Conservation (phyloP, 768 basidiomycete species). For the Lyophyllum atratum region DNA sequence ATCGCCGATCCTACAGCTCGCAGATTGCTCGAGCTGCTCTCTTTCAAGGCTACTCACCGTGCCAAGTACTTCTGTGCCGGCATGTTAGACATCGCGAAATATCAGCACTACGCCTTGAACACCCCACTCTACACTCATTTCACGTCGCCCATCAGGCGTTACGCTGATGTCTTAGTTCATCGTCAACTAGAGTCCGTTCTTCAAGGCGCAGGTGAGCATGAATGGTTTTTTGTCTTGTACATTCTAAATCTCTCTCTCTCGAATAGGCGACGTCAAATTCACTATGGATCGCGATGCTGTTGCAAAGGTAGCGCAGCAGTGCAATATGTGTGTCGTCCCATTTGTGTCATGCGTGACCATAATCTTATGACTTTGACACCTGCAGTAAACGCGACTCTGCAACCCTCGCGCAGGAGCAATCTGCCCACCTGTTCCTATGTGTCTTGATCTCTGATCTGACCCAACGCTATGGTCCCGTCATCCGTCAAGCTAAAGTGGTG, state of each 20-base stretch:
- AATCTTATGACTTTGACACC: conserved; percentile 1
- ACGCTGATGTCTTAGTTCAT: conserved; percentile 93
- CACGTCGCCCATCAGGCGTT: conserved; percentile 90
- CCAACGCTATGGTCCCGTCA: conserved; percentile 91
- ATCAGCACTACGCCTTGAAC: conserved; percentile 89
- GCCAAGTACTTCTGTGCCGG: conserved; percentile 99
- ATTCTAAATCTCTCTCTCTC: conserved; percentile 8
- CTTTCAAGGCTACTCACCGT: conserved; percentile 89
- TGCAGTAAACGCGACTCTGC: conserved; percentile 89
- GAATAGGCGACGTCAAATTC: conserved; percentile 79
- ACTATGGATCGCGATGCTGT: conserved; percentile 98
- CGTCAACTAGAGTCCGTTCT: conserved; percentile 93
- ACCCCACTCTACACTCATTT: conserved; percentile 92
- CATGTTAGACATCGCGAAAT: conserved; percentile 99
- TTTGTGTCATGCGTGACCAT: neutral
- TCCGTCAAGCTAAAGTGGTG: conserved; percentile 93
- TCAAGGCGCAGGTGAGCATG: conserved; percentile 59
- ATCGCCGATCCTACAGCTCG: conserved; percentile 75
- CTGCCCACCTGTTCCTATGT: conserved; percentile 92
- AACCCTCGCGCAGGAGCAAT: conserved; percentile 92
- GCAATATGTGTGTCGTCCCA: conserved; percentile 76
- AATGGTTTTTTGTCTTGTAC: conserved; percentile 20
- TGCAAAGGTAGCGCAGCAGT: conserved; percentile 96
- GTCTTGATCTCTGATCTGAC: conserved; percentile 94
- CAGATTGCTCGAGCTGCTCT: conserved; percentile 78